Evolutionary conservation across 805 yeast genomes (phyloP), one percentile per base, ranked within the genome.

Genomic region (Yarrowia bubula): DNA sequence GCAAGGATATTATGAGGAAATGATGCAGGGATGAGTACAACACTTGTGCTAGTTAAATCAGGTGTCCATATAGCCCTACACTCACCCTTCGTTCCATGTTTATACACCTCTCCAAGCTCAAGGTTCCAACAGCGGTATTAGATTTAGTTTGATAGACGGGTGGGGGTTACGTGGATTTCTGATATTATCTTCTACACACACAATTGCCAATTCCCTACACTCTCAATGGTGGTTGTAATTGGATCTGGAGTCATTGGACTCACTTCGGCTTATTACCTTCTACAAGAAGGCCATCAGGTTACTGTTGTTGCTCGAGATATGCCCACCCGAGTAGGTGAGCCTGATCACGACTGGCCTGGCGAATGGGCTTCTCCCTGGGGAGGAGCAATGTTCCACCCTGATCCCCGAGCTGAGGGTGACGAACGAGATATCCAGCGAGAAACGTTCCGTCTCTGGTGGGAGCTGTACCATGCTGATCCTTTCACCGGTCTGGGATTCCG

Each of bases 341-440:
- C 57, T 13, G 67, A 66, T 14, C 67, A 68, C 47, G 68, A 68
- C 13, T 69, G 70, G 70, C 43, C 50, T 13, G 68, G 68, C 5
- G 46, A 61, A 15, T 69, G 70, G 68, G 71, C 71, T 3, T 68
- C 70, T 46, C 70, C 70, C 14, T 69, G 68, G 69, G 71, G 71
- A n/a, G 71, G 71, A 8, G 71, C 71, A 18, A 58, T 69, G 38
- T 68, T 67, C 57, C 57, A 37, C 17, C 62, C 62, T 2, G 48
- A 39, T 11, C 62, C 62, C 11, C 41, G 48, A 31, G 62, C 48
- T 5, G 38, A 39, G 13, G 48, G 48, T 5, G 46, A 42, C 38
- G 48, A 42, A 13, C 64, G 55, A 15, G 18, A 31, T 42, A 46
- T 65, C 38, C 66, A 67, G 58, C 31, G 47, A 37, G 67, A 65